Evolutionary conservation across 176 grass and related monocot species (phyloP).

Genomic region (Paspalum vaginatum): DNA sequence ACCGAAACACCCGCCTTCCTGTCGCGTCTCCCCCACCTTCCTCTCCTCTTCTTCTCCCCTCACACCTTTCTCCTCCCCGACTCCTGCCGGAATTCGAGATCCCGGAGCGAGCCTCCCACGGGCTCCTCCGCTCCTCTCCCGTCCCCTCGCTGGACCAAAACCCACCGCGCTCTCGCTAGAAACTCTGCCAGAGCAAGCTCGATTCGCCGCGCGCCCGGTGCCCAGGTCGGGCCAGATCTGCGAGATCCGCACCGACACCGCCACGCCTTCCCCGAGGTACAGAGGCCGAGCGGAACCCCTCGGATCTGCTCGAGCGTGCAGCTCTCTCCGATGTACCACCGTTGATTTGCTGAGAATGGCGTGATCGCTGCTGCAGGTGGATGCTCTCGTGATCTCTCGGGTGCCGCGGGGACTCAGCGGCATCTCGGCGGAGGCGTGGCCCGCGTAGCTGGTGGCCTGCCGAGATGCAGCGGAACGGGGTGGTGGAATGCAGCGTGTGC

Average conservation of each 20-base stretch:
- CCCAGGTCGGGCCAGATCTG: slow-evolving; percentile 48
- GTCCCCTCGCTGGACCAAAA: background rate
- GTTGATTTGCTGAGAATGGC: slow-evolving; percentile 26
- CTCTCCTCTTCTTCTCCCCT: slow-evolving; percentile 12
- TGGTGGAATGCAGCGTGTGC: slow-evolving; percentile 81
- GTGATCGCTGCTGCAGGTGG: slow-evolving; percentile 18
- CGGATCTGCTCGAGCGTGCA: slow-evolving; percentile 22
- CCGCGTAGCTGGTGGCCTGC: background rate
- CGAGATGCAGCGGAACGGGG: slow-evolving; percentile 81
- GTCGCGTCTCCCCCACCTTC: slow-evolving; percentile 9
- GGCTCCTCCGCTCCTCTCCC: background rate
- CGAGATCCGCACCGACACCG: slow-evolving; percentile 48
- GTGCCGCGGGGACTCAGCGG: background rate
- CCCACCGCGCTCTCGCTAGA: background rate
- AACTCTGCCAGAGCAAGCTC: background rate
- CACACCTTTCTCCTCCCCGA: slow-evolving; percentile 33
- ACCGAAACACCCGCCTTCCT: slow-evolving; percentile 46
- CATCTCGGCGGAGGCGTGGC: slow-evolving; percentile 37
- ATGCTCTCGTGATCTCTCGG: slow-evolving; percentile 47
- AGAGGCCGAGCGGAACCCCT: background rate
- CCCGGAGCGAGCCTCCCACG: slow-evolving; percentile 26
- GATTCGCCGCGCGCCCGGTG: slow-evolving; percentile 13
- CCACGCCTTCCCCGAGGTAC: slow-evolving; percentile 38
- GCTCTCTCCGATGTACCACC: background rate
- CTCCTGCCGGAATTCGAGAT: slow-evolving; percentile 51